Base-by-base conservation (phyloP, 192 early-diverging fungal species). In the Coemansia sp. region DNA sequence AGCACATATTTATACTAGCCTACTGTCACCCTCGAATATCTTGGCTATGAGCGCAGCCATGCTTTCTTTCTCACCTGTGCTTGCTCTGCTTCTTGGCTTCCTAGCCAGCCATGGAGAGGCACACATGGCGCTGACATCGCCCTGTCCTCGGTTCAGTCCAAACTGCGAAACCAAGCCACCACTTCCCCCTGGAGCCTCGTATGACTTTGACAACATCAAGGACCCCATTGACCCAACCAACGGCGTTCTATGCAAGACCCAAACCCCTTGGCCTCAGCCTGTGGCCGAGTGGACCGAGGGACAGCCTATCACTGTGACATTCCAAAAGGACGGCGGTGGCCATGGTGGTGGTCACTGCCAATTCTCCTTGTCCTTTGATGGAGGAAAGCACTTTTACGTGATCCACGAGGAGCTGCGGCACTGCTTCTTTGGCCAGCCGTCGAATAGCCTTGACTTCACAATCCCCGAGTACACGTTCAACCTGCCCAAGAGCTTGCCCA, bases 301-400 rank as follows among this genome's bases (percentile, higher is more conserved):
- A 0, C 47, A 67, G 26, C 19, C 57, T 3, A 54, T 77, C 29
- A 44, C 64, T 1, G 67, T 78, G 1, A 42, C 46, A 7, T 78
- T 80, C 39, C 45, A 51, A 3, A 17, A 61, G 3, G 68, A 59
- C 3, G 75, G 59, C 12, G 68, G 60, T 0, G 55, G 48, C 6
- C 78, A 80, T 42, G 73, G 61, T 7, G 79, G 79, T 8, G 81
- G 81, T 3, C 81, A 83, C 54, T 76, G 75, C 34, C 69, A 81
- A 54, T 81, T 83, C 53, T 67, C 79, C 9, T 43, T 83, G 19
- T 79, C 77, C 22, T 76, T 68, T 38, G 81, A 83, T 40, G 69
- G 62, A n/a, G 76, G 67, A 32, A 53, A 78, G 34, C 74, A 65
- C 2, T 78, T 70, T 47, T 79, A 68, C 13, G 79, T 79, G 2